These are phyloP conservation scores for Podospora pseudoanserina DNA, from an alignment of 495 filamentous ascomycete genomes.

Conservation along the genomic window DNA sequence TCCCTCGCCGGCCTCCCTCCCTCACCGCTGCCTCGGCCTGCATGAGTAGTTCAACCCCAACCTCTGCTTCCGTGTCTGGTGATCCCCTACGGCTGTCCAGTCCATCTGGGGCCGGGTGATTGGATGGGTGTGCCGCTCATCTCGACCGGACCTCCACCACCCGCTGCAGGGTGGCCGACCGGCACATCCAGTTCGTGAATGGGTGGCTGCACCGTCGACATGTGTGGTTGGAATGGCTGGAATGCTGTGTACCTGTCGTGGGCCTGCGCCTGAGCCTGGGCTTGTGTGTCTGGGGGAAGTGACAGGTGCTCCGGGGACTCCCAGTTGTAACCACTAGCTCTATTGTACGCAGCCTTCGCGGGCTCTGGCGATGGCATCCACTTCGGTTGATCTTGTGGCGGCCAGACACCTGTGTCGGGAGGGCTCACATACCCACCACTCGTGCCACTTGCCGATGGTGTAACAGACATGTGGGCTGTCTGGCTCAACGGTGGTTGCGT, in stretches of 20 bases:
- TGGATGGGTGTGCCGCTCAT: not conserved
- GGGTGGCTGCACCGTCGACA: not conserved
- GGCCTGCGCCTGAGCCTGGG: not conserved
- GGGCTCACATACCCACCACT: constrained; percentile 14
- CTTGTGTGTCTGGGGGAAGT: not conserved
- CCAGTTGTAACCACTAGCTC: constrained; percentile 31
- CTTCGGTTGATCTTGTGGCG: constrained; percentile 20
- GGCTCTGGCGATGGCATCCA: constrained; percentile 20
- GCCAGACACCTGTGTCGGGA: constrained; percentile 12
- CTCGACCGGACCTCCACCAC: not conserved
- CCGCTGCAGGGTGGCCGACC: not conserved
- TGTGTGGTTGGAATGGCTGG: not conserved
- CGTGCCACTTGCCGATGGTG: constrained; percentile 12
- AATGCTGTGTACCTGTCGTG: not conserved
- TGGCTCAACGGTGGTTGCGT: constrained; percentile 4
- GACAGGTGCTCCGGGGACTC: constrained; percentile 31
- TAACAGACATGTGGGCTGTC: constrained; percentile 16
- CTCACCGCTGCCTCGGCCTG: not conserved
- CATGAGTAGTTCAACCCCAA: not conserved
- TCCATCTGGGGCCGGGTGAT: not conserved
- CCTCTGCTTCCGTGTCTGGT: not conserved
- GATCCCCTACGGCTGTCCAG: not conserved
- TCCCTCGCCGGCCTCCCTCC: not conserved
- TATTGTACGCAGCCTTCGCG: not conserved
- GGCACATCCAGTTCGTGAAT: not conserved